phyloP scores from a whole-genome alignment of 371 early-diverging fungal genomes.

The Chytridiales sp. region DNA sequence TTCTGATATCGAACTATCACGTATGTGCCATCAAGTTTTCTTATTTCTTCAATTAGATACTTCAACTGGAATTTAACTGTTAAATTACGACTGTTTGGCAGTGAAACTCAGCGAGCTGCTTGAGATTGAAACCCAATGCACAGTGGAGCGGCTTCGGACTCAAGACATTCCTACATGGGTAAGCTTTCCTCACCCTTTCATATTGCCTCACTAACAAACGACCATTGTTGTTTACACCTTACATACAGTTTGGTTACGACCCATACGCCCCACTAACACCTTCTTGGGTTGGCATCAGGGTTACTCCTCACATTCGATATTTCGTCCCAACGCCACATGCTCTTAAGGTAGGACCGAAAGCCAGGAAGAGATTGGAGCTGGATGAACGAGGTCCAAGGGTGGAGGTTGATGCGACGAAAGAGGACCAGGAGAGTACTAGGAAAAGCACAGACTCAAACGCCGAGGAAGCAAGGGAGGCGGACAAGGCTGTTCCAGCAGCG shows the following conservation, averaged over 20 bases:
- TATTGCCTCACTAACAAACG: neutral
- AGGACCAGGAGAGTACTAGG: neutral
- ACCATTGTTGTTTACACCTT: constrained; percentile 11
- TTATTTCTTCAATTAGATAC: constrained; percentile 5
- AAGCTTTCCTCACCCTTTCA: constrained; percentile 8
- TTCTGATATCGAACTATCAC: constrained; percentile 34
- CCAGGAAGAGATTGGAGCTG: constrained; percentile 3
- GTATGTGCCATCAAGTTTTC: constrained; percentile 22
- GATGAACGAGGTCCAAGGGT: neutral
- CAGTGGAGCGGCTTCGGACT: constrained; percentile 32
- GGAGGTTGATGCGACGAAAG: neutral
- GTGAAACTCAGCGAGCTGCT: constrained; percentile 31
- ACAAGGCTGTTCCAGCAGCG: neutral
- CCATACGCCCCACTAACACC: constrained; percentile 24
- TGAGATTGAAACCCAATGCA: constrained; percentile 28
- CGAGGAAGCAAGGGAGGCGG: no score
- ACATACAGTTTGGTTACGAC: constrained; percentile 45
- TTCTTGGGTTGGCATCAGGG: constrained; percentile 14
- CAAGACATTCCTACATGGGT: constrained; percentile 37
- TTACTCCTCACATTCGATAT: constrained; percentile 34
- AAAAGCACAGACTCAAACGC: no score
- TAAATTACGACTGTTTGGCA: neutral
- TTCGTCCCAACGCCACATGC: constrained; percentile 23
- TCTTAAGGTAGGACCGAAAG: constrained; percentile 3
- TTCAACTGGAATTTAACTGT: neutral